Evolutionary conservation across 495 filamentous ascomycete species (phyloP), one percentile per base, ranked within the genome.

Genomic region (Entonaema liquescens): DNA sequence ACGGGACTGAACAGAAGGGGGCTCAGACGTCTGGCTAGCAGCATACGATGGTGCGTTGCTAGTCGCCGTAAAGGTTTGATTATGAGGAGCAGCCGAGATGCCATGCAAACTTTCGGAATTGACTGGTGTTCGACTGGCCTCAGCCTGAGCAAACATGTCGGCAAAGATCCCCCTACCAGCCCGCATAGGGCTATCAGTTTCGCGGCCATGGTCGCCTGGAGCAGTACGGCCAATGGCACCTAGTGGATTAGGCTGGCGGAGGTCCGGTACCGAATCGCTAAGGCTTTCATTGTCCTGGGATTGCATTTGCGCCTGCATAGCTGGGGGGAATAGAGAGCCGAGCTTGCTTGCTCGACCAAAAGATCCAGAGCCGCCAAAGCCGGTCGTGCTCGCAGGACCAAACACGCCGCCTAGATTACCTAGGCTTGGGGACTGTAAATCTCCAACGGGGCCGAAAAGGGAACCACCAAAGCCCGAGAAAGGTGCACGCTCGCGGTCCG

Each of bases 301-400:
- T 42, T 90, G 85, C 85, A 93, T 91, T 74, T 94, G 92, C n/a
- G 94, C 93, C 77, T 95, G 92, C 90, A 96, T 94, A 2, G 90
- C 89, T 8, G 85, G 75, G 13, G 95, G 93, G 75, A 99, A 97
- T 40, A 99, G 84, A 2, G 93, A 94, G 0, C 91, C 91, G 58
- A 98, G 81, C 78, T 93, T 96, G 79, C 92, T 95, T 0, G 88
- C 89, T 59, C 95, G 88, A 31, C 90, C 89, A 40, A 89, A 82
- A 33, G 87, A 87, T 65, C 88, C 88, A 31, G 89, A 79, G 1
- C 84, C 89, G 54, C 85, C 77, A 13, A 82, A 76, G 19, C 82
- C 79, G 3, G 81, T 77, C 17, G 81, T 65, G 12, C 77, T 80
- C 15, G 82, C 64, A 21, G 75, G 71, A 23, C 85, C 82, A 65